Evolutionary conservation across 176 grass and related monocot species (phyloP), one percentile per base, ranked within the genome.

Genomic region (Zizania latifolia): DNA sequence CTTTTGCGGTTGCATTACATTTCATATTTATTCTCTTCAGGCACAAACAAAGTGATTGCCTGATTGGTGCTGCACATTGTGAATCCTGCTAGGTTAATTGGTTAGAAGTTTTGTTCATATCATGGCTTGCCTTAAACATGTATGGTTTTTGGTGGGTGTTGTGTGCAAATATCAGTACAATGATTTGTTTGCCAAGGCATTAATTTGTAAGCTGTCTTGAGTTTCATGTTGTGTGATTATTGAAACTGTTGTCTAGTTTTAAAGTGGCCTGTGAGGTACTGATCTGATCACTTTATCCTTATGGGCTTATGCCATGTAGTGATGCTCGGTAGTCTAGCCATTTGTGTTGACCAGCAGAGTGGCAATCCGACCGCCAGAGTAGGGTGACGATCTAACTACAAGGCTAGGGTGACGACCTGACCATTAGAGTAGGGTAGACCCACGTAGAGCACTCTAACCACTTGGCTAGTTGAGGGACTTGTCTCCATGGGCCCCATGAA

Each of bases 141-240:
- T 34, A 35, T 55, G 62, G 11, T 48, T 65, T 10, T 38, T 30
- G 2, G 41, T 36, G 13, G 74, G 56, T 76, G 13, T 27, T 22
- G 26, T 78, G 55, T 19, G 0, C 53, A 38, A 79, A 46, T 38
- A 40, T 71, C 14, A 67, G 60, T 24, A 43, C 35, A 68, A 12
- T 71, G 28, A 3, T 56, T 74, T 65, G 24, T 38, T 68, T 48
- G 55, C 30, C 28, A 77, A 45, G 13, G 32, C 4, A 32, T 77
- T 61, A 62, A 6, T 77, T 58, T 30, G 57, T 63, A 71, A 41
- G 27, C 3, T 84, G 57, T n/a, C 28, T 44, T 78, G 12, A 62
- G 59, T 39, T 15, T 67, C 33, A 17, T 32, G 21, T 40, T 38
- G 22, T 48, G 32, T 67, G 43, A 24, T 40, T 61, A 53, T 38